Conservation (phyloP, 768 basidiomycete genomes). For the Tricholoma matsutake region DNA sequence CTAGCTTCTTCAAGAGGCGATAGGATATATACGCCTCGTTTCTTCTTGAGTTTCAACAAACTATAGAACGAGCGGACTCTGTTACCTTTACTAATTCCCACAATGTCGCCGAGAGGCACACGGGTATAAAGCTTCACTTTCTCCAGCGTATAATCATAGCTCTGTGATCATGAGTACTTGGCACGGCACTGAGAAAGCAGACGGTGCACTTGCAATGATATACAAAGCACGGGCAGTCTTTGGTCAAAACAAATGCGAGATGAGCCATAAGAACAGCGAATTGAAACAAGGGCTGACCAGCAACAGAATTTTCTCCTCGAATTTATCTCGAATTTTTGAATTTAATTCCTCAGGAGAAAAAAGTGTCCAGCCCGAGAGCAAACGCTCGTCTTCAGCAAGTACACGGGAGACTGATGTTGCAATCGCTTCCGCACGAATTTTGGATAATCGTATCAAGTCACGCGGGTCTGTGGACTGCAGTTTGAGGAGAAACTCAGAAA, state of each 20-base stretch:
- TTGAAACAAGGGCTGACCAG: slow-evolving; percentile 54
- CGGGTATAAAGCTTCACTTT: slow-evolving; percentile 90
- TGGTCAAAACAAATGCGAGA: not conserved
- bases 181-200: not conserved
- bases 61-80: too few species aligned
- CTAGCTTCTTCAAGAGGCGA: slow-evolving; percentile 92
- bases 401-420: slow-evolving; percentile 82
- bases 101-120: slow-evolving; percentile 80
- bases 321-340: slow-evolving; percentile 67
- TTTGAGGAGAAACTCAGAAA: slow-evolving; percentile 89
- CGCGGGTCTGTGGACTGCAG: slow-evolving; percentile 90
- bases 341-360: slow-evolving; percentile 81
- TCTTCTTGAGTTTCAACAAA: not conserved
- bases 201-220: slow-evolving; percentile 60
- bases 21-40: slow-evolving; percentile 89
- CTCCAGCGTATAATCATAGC: slow-evolving; percentile 90
- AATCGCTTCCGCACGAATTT: slow-evolving; percentile 89
- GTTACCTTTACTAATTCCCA: slow-evolving; percentile 73
- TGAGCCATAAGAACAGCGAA: not conserved
- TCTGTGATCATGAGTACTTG: slow-evolving; percentile 40
- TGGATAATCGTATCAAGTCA: slow-evolving; percentile 83
- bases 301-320: slow-evolving; percentile 92
- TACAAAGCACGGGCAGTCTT: slow-evolving; percentile 60
- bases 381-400: slow-evolving; percentile 68
- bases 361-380: slow-evolving; percentile 88